Evolutionary conservation across 768 basidiomycete genomes (phyloP).

Genomic region (Phaeotremella skinneri): DNA sequence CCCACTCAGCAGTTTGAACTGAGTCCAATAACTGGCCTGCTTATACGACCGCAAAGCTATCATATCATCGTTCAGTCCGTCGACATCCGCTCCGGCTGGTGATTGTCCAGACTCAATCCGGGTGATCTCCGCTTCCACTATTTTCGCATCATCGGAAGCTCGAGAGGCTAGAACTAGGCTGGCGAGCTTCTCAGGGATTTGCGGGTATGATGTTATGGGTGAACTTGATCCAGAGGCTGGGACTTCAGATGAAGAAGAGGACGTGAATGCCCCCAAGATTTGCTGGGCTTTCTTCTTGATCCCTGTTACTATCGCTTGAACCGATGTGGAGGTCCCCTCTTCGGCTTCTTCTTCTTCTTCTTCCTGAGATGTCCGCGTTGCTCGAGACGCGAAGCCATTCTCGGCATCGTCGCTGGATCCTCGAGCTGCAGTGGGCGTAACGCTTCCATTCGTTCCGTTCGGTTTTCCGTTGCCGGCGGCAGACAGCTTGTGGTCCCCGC

Average conservation of each 20-base stretch:
- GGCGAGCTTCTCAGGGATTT: constrained; percentile 57
- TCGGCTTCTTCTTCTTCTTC: constrained; percentile 7
- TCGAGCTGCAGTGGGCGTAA: not conserved
- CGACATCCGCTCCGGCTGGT: constrained; percentile 56
- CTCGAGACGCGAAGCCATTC: constrained; percentile 25
- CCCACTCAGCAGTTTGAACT: constrained; percentile 91
- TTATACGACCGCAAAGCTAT: constrained; percentile 51
- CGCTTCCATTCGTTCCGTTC: constrained; percentile 2
- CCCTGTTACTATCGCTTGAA: constrained; percentile 10
- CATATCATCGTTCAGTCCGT: constrained; percentile 63
- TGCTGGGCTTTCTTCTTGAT: constrained; percentile 43
- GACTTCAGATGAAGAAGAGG: not conserved
- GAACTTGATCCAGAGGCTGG: constrained; percentile 17
- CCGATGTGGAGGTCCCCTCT: constrained; percentile 9
- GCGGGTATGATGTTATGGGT: constrained; percentile 55
- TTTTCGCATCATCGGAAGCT: constrained; percentile 63
- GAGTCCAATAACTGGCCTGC: constrained; percentile 80
- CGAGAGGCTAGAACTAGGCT: constrained; percentile 72
- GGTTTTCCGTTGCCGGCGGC: constrained; percentile 15
- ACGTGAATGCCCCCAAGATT: constrained; percentile 41
- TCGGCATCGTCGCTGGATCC: constrained; percentile 22
- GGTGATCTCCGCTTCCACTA: constrained; percentile 64
- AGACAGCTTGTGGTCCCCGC: constrained; percentile 49
- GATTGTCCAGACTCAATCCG: constrained; percentile 44
- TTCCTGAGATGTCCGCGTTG: not conserved